Base-by-base conservation (phyloP, 1,284 basidiomycete species). In the Vanrija sp. region DNA sequence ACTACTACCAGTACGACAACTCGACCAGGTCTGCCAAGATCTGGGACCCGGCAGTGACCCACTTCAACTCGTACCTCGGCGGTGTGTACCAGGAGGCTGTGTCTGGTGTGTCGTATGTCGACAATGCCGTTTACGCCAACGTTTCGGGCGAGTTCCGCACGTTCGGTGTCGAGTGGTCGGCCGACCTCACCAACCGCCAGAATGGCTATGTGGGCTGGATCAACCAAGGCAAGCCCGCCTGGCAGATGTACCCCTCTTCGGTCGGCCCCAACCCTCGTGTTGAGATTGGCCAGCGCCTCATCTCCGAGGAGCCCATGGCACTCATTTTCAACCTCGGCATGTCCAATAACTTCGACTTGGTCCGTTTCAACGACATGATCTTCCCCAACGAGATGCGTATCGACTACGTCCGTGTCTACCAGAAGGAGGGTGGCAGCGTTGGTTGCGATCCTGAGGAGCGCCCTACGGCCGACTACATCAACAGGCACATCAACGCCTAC, bases 21-120 rank as follows among this genome's bases (percentile, higher is more conserved):
- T 67, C 81, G 6, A 72, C 82, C 3, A 78, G 42, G 15, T 59
- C 51, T n/a, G 54, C 58, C 23, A 54, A 52, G 4, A 62, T 64
- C 9, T 71, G 69, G 64, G 68, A 78, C 50, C 44, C 60, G 4
- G 53, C 77, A 18, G 82, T 85, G 19, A 81, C 82, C 2, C 77
- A 86, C 54, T 82, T 80, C 65, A 94, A 94, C 75, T 56, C 76
- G 3, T 95, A 93, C 74, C 83, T 80, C 50, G 92, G 91, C 23
- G 87, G 86, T 29, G 69, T 78, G 14, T 90, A 81, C 71, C 91
- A 95, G 73, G 87, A 95, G 75, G 87, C 88, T 25, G 69, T 87
- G 19, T 89, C 86, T 3, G 84, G 82, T 9, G 62, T 89, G 46
- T 81, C 82, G 16, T 77, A 79, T 58, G 79, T 87, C 53, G 78